A percentile compares a stretch with the other conserved stretches of the same genome.
Evolutionary conservation across 176 grass and related monocot genomes (phyloP).

Genomic region (Leersia perrieri): DNA sequence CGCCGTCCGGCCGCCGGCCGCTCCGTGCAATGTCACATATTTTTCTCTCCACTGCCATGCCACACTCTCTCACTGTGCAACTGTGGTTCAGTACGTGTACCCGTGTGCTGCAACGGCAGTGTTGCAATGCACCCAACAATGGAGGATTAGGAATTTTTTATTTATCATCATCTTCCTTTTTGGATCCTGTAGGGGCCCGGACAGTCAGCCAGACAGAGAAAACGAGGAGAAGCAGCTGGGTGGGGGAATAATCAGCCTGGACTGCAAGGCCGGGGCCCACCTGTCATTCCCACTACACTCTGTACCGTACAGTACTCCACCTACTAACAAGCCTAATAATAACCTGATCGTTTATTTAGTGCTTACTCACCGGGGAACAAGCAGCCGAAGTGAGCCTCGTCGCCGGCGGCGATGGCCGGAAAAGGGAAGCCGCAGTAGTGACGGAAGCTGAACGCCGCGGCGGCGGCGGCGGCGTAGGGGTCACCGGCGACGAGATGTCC

Average conservation of each 20-base stretch:
- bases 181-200: background rate
- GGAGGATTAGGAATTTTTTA: too few relatives aligned
- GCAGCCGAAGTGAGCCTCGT: constrained; percentile 27
- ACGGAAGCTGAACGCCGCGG: constrained; percentile 2
- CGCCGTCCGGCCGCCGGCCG: constrained; percentile 13
- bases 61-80: background rate
- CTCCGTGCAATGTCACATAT: background rate
- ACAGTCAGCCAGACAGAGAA: background rate
- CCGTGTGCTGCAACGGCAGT: background rate
- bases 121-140: too few relatives aligned
- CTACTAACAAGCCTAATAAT: too few relatives aligned
- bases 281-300: background rate
- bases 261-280: background rate
- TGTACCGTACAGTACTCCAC: too few relatives aligned
- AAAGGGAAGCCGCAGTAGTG: constrained; percentile 35
- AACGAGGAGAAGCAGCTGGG: background rate
- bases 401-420: constrained; percentile 4
- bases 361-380: constrained; percentile 44
- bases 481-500: background rate
- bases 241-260: constrained; percentile 17
- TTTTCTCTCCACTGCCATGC: background rate
- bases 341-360: too few relatives aligned
- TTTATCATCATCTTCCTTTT: too few relatives aligned
- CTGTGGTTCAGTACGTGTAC: background rate
- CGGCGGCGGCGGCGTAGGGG: constrained; percentile 8